A percentile compares a stretch with the other conserved stretches of the same genome.
These are phyloP conservation scores for Phoenix roebelenii DNA, from an alignment of 176 grass and related monocot genomes.

Conservation along the genomic window DNA sequence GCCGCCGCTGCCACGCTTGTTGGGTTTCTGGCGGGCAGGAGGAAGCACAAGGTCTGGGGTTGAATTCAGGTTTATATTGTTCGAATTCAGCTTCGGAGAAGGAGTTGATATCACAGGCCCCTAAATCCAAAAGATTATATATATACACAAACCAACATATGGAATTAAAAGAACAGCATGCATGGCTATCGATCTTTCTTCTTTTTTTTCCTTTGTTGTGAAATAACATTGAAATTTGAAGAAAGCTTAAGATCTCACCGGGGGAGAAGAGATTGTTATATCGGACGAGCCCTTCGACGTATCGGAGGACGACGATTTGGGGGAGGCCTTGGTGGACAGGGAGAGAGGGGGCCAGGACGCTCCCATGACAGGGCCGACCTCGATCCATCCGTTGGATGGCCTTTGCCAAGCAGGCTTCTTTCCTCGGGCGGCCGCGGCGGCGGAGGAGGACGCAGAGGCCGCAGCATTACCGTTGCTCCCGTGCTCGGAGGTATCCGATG, in stretches of 20 bases:
- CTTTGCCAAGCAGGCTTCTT: slow-evolving; percentile 42
- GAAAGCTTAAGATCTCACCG: slow-evolving; percentile 6
- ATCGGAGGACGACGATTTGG: slow-evolving; percentile 16
- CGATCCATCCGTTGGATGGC: slow-evolving; percentile 21
- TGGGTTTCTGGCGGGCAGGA: slow-evolving; percentile 14
- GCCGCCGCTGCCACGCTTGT: background rate
- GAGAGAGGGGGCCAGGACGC: slow-evolving; percentile 83
- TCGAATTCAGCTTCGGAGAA: background rate
- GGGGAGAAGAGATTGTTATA: slow-evolving; percentile 2
- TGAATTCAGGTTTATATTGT: background rate
- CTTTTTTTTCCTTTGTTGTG: background rate
- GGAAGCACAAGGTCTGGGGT: background rate
- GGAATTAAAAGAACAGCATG: slow-evolving; percentile 16
- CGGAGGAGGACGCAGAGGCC: slow-evolving; percentile 2
- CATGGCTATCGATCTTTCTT: slow-evolving; percentile 11
- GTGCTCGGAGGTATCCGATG: slow-evolving; percentile 11
- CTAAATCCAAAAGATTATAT: background rate
- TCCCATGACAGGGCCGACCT: slow-evolving; percentile 43
- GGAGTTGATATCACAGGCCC: background rate
- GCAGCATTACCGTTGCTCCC: background rate
- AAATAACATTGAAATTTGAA: background rate
- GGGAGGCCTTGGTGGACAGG: slow-evolving; percentile 16
- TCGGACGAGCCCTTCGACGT: slow-evolving; percentile 26
- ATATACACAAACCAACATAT: background rate
- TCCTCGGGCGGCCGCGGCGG: slow-evolving; percentile 11